Percentiles rank a stretch among this genome's conserved stretches.
These are phyloP conservation scores for Apiospora arundinis DNA, from an alignment of 2,329 filamentous ascomycete genomes.

Conservation along the genomic window DNA sequence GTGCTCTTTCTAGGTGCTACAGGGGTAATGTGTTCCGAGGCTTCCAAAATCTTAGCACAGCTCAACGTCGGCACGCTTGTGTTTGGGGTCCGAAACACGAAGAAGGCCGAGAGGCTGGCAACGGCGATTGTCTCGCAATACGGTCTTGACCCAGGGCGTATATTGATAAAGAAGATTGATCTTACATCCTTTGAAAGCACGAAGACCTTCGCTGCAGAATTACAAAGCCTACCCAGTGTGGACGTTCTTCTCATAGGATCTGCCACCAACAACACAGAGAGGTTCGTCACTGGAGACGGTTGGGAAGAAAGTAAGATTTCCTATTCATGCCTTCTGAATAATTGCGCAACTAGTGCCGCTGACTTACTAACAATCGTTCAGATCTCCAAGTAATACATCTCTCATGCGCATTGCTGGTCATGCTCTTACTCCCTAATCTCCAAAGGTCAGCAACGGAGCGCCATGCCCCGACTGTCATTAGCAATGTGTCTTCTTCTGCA, in stretches of 20 bases:
- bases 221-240: not conserved
- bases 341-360: not conserved
- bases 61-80: not conserved
- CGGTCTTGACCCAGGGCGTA: not conserved
- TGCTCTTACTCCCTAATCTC: not conserved
- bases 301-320: conserved; percentile 4
- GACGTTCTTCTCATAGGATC: conserved; percentile 1
- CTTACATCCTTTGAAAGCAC: not conserved
- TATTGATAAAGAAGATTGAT: not conserved
- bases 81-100: not conserved
- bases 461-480: not conserved
- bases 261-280: conserved; percentile 7
- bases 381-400: conserved; percentile 13
- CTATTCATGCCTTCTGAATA: not conserved
- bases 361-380: not conserved
- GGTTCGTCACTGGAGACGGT: not conserved
- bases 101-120: not conserved
- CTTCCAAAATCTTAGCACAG: not conserved
- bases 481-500: not conserved
- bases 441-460: not conserved
- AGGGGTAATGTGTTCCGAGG: conserved; percentile 10
- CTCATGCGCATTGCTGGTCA: not conserved
- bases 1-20: not conserved
- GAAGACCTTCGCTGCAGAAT: not conserved
- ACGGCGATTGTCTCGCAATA: not conserved